Base-by-base conservation (phyloP, 1,139 yeast genomes). In the Candida sanyaensis region DNA sequence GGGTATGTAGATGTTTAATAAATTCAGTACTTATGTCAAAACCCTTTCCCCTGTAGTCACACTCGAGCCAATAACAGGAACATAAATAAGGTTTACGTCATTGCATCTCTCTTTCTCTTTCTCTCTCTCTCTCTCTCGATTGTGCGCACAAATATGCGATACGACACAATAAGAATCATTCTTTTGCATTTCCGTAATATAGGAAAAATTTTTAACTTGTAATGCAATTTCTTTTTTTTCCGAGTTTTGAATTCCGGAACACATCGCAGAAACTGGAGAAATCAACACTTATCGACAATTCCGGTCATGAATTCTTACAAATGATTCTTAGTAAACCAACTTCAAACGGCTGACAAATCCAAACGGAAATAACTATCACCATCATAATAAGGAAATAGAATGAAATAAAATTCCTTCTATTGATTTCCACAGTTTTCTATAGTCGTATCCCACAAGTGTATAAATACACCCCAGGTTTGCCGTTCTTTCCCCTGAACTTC, bases 301-400 rank as follows among this genome's bases (percentile, higher is more conserved):
- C 10, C 36, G 10, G 13, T 32, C 10, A 32, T 9, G 21, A 17
- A 12, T 17, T 12, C 10, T 26, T 6, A 26, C 28, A 26, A 26
- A 26, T 26, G 9, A 4, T 6, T 12, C 34, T 33, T 33, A 33
- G 5, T 34, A 23, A 34, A n/a, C 37, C 17, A 21, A 8, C 5
- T 34, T 27, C 37, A 27, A 21, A 34, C 37, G 26, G 37, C 37
- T 34, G 37, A 34, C 37, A 34, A 34, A 34, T 13, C 36, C 13
- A 6, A 21, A 34, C 27, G 11, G 37, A 34, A 8, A 26, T 26
- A 6, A 26, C 9, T 6, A 26, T 6, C 10, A 23, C 17, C 37
- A 23, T 17, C 37, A 33, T 13, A 28, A 34, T 21, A 21, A 7
- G 17, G 37, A 21, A 21, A 34, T 8, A 34, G 6, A 32, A 17